Evolutionary conservation across 768 basidiomycete species (phyloP).

Genomic region (Russula olivacea): DNA sequence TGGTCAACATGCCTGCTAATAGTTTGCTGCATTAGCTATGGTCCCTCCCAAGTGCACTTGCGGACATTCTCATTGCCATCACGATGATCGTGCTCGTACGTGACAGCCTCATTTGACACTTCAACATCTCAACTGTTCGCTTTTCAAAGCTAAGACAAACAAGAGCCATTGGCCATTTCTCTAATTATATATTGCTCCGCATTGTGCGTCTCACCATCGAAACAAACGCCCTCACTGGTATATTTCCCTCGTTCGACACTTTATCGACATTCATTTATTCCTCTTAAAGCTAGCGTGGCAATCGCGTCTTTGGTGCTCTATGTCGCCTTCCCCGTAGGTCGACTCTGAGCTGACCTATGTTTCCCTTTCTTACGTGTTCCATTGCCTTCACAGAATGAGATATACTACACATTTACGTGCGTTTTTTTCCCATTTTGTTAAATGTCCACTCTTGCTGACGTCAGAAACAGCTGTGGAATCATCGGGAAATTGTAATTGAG

Average conservation of each 20-base stretch:
- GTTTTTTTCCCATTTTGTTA: neutral
- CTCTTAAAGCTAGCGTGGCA: conserved; percentile 10
- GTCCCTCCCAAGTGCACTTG: conserved; percentile 8
- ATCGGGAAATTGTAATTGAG: conserved; percentile 24
- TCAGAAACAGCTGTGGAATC: conserved; percentile 21
- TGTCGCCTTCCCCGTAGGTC: conserved; percentile 16
- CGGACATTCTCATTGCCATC: conserved; percentile 17
- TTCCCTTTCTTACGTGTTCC: neutral
- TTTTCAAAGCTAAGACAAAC: neutral
- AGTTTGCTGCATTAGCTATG: neutral
- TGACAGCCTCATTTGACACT: neutral
- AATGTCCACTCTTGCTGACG: neutral
- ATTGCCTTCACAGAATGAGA: conserved; percentile 6
- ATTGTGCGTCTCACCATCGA: conserved; percentile 29
- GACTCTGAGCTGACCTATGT: neutral
- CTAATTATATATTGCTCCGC: conserved; percentile 19
- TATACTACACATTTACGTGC: conserved; percentile 16
- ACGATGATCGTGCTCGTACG: conserved; percentile 17
- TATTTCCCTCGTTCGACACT: neutral
- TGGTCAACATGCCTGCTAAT: neutral
- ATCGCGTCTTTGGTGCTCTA: conserved; percentile 12
- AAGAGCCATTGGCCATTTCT: neutral
- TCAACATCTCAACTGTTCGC: neutral
- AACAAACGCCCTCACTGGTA: conserved; percentile 27
- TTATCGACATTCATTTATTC: neutral